Evolutionary conservation across 345 rosid genomes (phyloP), one percentile per base, ranked within the genome.

Genomic region (Raphanus raphanistrum): DNA sequence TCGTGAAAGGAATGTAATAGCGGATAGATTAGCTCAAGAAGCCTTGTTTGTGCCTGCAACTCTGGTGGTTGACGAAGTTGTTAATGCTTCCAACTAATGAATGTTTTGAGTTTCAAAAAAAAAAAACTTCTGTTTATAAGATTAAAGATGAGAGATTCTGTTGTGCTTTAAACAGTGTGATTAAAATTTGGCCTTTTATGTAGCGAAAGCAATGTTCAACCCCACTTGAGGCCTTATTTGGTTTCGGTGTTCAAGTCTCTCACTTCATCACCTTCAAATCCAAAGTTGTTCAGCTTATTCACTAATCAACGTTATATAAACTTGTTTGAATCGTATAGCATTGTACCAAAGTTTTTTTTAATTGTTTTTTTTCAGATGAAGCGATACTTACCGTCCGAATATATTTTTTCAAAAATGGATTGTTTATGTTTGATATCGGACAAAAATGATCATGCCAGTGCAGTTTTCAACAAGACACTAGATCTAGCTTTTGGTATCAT

Each of bases 371-470:
- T 50, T 64, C 38, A 86, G 87, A 87, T 68, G 78, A 84, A 60
- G 58, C 64, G 43, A 67, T 77, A 82, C 61, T 66, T 89, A 78
- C 90, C 93, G 0, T 62, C 76, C 11, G 82, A 75, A 25, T 79
- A 84, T 43, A 9, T 9, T 38, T 48, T 66, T 88, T 84, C 50
- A 16, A 72, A 4, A 64, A 74, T 45, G 94, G 87, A 54, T 72
- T 84, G 41, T 90, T 86, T 78, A 83, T 84, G 35, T 75, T 86
- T 58, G 89, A 87, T 65, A 84, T 87, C 4, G 93, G 90, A 33
- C 89, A 21, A 89, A 55, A 89, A 87, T 69, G 90, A 89, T 73
- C 76, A 87, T 32, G 82, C 70, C 2, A 78, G 64, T 12, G 87
- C 79, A 25, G 74, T 87, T 74, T 80, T 29, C 70, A 8, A 70